Base-by-base conservation (phyloP, 768 basidiomycete genomes). In the Dacryopinax primogenitus region DNA sequence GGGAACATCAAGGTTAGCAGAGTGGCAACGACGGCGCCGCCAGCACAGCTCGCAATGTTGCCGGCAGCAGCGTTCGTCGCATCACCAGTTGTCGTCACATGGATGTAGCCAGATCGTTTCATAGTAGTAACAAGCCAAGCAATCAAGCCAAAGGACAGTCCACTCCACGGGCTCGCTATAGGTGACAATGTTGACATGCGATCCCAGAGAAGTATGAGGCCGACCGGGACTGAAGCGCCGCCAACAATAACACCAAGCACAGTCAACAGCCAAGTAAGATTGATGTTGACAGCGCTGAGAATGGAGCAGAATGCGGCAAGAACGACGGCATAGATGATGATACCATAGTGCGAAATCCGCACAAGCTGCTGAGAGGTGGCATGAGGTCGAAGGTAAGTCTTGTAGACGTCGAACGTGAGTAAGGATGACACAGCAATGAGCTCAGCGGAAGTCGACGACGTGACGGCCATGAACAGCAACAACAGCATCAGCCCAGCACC, bases 401-500 rank as follows among this genome's bases (percentile, higher is more conserved):
- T 74, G 65, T 77, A 76, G 34, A 78, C 67, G 41, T 63, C 61
- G 33, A 73, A 77, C 28, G 21, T 63, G 36, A 77, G 34, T 26
- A 67, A 30, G 16, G 75, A 76, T 0, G 76, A 77, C 15, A 77
- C 79, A 3, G 77, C 79, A 36, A 80, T 79, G 34, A 80, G 73
- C 67, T 81, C 80, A 11, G 80, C 74, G 68, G 77, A 78, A 16
- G 78, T 75, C 6, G 80, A 77, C 34, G 77, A 77, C 2, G 80
- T 81, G 18, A 80, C 80, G 12, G 79, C 80, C 80, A 79, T 80
- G 66, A 81, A 80, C 21, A 79, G 76, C 1, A 80, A 79, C 15
- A 81, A 71, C 0, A 81, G 69, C 32, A 81, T 69, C 1, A 79
- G 77, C 35, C 77, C 73, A 1, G 78, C 80, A 0, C 80, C 79